Conservation (phyloP, 345 rosid species). For the Anastatica hierochuntica region DNA sequence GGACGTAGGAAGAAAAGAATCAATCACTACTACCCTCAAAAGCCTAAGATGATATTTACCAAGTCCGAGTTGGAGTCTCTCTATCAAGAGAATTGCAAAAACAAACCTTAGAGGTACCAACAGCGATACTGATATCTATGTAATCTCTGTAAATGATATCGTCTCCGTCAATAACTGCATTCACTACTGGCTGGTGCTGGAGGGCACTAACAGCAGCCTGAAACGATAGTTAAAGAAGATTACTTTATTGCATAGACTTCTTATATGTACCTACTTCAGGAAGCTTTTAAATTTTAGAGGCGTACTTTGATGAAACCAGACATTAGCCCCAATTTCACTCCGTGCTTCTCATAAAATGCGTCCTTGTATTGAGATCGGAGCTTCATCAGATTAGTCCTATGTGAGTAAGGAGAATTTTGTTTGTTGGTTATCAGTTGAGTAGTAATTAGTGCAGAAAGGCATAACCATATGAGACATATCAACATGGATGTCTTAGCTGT, state of each 20-base stretch:
- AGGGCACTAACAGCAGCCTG: slow-evolving; percentile 94
- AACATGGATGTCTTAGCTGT: background rate
- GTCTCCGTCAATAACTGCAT: slow-evolving; percentile 97
- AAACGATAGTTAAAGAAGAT: slow-evolving; percentile 1
- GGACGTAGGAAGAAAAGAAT: slow-evolving; percentile 9
- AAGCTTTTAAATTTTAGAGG: background rate
- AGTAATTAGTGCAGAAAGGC: background rate
- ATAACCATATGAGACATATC: background rate
- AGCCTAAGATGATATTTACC: background rate
- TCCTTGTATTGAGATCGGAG: slow-evolving; percentile 92
- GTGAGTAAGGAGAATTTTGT: background rate
- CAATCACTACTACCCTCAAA: background rate
- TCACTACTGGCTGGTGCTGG: slow-evolving; percentile 80
- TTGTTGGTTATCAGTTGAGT: background rate
- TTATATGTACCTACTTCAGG: background rate
- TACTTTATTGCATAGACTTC: background rate
- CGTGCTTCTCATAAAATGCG: slow-evolving; percentile 86
- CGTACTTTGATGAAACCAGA: slow-evolving; percentile 86
- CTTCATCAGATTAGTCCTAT: slow-evolving; percentile 92
- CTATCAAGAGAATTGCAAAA: background rate
- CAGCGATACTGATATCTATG: slow-evolving; percentile 79
- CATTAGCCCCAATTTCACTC: slow-evolving; percentile 92
- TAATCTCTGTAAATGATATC: slow-evolving; percentile 94
- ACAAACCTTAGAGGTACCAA: slow-evolving; percentile 47
- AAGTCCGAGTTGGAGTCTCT: background rate